Conservation (phyloP, 805 yeast species). For the Hanseniaspora occidentalis region DNA sequence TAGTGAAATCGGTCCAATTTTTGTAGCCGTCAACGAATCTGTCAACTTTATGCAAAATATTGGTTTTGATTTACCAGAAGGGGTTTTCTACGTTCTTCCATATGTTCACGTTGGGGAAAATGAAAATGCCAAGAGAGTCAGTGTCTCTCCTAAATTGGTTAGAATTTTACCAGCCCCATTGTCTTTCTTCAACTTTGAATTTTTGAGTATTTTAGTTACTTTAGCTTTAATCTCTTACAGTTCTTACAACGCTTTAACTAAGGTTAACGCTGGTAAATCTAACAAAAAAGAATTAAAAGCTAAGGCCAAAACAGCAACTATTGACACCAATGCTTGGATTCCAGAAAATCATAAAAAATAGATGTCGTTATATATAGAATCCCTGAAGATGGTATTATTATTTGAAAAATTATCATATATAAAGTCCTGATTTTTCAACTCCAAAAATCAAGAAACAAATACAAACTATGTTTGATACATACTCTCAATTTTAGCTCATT, state of each 20-base stretch:
- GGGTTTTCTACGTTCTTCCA: constrained; percentile 48
- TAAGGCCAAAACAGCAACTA: constrained; percentile 6
- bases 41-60: constrained; percentile 45
- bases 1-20: constrained; percentile 48
- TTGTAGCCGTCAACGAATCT: constrained; percentile 36
- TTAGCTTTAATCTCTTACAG: constrained; percentile 37
- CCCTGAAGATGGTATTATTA: neutral
- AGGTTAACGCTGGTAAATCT: neutral
- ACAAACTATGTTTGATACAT: too few relatives aligned
- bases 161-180: constrained; percentile 51
- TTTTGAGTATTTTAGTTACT: constrained; percentile 48
- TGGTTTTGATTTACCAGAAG: constrained; percentile 44
- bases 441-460: neutral
- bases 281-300: constrained; percentile 25
- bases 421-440: neutral
- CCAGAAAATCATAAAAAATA: constrained; percentile 11
- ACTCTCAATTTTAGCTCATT: too few relatives aligned
- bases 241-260: constrained; percentile 30
- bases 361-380: neutral
- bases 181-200: constrained; percentile 61
- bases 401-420: neutral
- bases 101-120: constrained; percentile 35
- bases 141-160: constrained; percentile 45
- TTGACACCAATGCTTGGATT: constrained; percentile 16
- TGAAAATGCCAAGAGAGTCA: constrained; percentile 39